phyloP scores from a whole-genome alignment of 192 early-diverging fungal species.

The Gaertneriomyces sp. region DNA sequence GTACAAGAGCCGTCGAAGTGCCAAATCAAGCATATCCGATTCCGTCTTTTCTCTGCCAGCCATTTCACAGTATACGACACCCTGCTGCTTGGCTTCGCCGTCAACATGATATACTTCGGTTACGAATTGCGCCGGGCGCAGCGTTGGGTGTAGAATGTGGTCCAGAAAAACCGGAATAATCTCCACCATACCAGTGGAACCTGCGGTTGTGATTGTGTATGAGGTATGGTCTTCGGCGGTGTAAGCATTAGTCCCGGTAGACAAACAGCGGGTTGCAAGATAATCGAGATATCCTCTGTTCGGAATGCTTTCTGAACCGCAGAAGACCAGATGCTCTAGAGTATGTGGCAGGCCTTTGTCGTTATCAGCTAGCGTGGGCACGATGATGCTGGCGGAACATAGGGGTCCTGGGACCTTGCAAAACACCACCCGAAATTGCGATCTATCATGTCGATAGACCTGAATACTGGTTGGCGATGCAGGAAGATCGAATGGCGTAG shows the following conservation, averaged over 20 bases:
- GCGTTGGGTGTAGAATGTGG: constrained; percentile 72
- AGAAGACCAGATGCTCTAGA: constrained; percentile 80
- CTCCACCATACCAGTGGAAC: constrained; percentile 65
- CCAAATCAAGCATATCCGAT: constrained; percentile 59
- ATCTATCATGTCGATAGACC: constrained; percentile 26
- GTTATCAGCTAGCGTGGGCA: constrained; percentile 66
- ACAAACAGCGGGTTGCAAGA: constrained; percentile 67
- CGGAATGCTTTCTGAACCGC: constrained; percentile 66
- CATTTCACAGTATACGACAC: constrained; percentile 79
- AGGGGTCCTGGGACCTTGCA: constrained; percentile 63
- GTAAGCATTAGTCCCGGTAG: constrained; percentile 71
- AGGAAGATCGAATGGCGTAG: constrained; percentile 13
- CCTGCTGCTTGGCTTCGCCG: constrained; percentile 63
- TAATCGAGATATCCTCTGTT: constrained; percentile 72
- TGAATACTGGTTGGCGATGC: constrained; percentile 7
- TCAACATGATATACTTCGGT: constrained; percentile 78
- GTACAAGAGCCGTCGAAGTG: constrained; percentile 51
- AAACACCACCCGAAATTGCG: constrained; percentile 54
- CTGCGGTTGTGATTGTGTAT: constrained; percentile 65
- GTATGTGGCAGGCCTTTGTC: constrained; percentile 80
- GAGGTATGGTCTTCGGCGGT: constrained; percentile 64
- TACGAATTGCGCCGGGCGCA: constrained; percentile 68
- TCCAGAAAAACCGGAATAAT: constrained; percentile 76
- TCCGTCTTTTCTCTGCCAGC: constrained; percentile 69
- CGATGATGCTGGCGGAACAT: constrained; percentile 60